Evolutionary conservation across 108 stramenopile genomes (phyloP).

Genomic region (Schizochytrium sp.): DNA sequence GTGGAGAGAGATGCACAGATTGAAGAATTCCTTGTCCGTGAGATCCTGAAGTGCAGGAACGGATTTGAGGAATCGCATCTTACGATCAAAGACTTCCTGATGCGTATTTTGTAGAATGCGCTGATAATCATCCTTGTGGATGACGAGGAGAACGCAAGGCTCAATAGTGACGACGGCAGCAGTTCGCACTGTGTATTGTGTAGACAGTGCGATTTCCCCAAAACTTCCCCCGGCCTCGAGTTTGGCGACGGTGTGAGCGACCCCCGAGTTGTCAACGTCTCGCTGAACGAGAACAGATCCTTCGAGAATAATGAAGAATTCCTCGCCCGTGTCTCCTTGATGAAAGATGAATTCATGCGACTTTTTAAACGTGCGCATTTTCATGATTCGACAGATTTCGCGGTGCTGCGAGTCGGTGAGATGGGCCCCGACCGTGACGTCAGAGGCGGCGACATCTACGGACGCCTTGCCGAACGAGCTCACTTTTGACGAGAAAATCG

Average conservation of each 20-base stretch:
- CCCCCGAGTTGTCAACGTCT: not conserved
- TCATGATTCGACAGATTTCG: not conserved
- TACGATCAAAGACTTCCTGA: not conserved
- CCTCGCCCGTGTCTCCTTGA: conserved; percentile 3
- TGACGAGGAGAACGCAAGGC: not conserved
- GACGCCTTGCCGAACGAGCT: not conserved
- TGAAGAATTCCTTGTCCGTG: conserved; percentile 15
- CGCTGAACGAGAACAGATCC: not conserved
- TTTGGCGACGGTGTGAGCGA: not conserved
- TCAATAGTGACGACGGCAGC: not conserved
- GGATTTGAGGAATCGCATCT: not conserved
- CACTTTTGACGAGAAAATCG: not conserved
- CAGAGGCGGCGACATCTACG: not conserved
- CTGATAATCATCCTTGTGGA: not conserved
- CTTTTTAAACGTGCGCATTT: not conserved
- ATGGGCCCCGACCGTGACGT: not conserved
- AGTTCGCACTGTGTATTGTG: not conserved
- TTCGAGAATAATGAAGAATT: conserved; percentile 1
- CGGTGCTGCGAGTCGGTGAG: not conserved
- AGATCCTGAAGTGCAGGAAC: not conserved
- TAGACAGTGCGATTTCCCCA: not conserved
- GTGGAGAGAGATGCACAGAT: not conserved
- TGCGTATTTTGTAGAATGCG: not conserved
- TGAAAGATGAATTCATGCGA: not conserved
- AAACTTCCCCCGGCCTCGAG: not conserved